These are phyloP conservation scores for Phytopythium delawarense DNA, from an alignment of 352 stramenopile species.

Conservation along the genomic window DNA sequence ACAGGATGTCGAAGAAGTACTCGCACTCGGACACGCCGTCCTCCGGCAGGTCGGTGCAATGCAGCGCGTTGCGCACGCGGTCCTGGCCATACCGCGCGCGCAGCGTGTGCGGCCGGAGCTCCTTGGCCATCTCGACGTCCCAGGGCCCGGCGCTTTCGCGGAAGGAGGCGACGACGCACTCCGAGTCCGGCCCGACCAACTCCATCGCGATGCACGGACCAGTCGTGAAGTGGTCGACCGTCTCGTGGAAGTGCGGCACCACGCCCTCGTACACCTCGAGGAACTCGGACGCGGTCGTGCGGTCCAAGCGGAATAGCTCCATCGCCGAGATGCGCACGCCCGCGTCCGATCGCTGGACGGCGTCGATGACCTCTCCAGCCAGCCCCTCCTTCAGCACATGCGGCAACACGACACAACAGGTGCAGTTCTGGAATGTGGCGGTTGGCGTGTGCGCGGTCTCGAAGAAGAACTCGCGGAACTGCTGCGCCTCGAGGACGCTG, in stretches of 20 bases:
- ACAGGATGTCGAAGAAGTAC: constrained; percentile 94
- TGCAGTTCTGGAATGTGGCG: constrained; percentile 85
- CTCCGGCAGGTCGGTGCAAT: constrained; percentile 92
- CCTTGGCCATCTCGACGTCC: constrained; percentile 92
- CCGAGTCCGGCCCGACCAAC: constrained; percentile 55
- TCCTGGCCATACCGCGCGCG: constrained; percentile 88
- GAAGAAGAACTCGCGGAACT: constrained; percentile 59
- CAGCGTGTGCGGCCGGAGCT: constrained; percentile 87
- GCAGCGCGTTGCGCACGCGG: constrained; percentile 86
- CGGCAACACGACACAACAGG: constrained; percentile 90
- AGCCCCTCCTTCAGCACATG: constrained; percentile 89
- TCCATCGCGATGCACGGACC: constrained; percentile 90
- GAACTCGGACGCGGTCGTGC: constrained; percentile 88
- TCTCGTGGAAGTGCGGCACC: constrained; percentile 89
- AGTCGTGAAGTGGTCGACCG: constrained; percentile 87
- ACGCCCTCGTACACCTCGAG: constrained; percentile 90
- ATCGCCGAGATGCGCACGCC: constrained; percentile 85
- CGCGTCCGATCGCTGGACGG: constrained; percentile 55
- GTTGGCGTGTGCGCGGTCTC: constrained; percentile 49
- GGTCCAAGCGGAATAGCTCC: constrained; percentile 87
- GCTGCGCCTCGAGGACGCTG: constrained; percentile 51
- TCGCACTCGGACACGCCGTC: constrained; percentile 89
- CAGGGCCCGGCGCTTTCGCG: constrained; percentile 84
- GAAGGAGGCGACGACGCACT: constrained; percentile 67
- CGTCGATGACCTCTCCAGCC: constrained; percentile 76